Evolutionary conservation across 805 yeast species (phyloP).

Genomic region (Sugiyamaella valdiviana): DNA sequence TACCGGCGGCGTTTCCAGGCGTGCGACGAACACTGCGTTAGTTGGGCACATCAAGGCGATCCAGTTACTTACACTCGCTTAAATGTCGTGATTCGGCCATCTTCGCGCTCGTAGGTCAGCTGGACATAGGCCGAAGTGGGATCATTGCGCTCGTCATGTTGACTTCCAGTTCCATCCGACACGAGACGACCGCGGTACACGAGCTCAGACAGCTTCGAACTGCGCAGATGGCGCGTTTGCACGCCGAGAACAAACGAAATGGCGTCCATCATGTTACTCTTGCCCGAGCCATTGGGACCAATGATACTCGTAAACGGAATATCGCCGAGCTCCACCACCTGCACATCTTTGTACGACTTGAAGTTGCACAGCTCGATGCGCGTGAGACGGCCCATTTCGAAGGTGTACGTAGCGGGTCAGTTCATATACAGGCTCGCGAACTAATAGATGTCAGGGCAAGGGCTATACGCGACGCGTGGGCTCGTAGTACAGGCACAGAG

Average conservation of each 20-base stretch:
- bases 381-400: slow-evolving; percentile 66
- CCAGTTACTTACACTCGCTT: slow-evolving; percentile 51
- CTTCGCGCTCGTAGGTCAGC: slow-evolving; percentile 61
- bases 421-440: not conserved
- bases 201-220: slow-evolving; percentile 65
- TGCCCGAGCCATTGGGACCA: slow-evolving; percentile 99
- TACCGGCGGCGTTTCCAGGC: slow-evolving; percentile 27
- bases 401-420: not conserved
- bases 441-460: not conserved
- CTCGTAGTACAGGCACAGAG: no score
- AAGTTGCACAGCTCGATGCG: slow-evolving; percentile 79
- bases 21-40: slow-evolving; percentile 4
- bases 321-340: slow-evolving; percentile 71
- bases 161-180: slow-evolving; percentile 25
- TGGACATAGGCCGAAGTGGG: slow-evolving; percentile 64
- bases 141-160: slow-evolving; percentile 29
- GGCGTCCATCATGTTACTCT: slow-evolving; percentile 96
- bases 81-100: slow-evolving; percentile 53
- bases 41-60: not conserved
- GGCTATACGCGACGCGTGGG: not conserved
- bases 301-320: slow-evolving; percentile 82
- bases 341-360: slow-evolving; percentile 80
- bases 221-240: slow-evolving; percentile 66
- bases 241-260: slow-evolving; percentile 91
- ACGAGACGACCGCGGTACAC: slow-evolving; percentile 65